A percentile compares a stretch with the other conserved stretches of the same genome.
phyloP scores from a whole-genome alignment of 2,329 filamentous ascomycete species.

The Sarocladiaceae sp. region DNA sequence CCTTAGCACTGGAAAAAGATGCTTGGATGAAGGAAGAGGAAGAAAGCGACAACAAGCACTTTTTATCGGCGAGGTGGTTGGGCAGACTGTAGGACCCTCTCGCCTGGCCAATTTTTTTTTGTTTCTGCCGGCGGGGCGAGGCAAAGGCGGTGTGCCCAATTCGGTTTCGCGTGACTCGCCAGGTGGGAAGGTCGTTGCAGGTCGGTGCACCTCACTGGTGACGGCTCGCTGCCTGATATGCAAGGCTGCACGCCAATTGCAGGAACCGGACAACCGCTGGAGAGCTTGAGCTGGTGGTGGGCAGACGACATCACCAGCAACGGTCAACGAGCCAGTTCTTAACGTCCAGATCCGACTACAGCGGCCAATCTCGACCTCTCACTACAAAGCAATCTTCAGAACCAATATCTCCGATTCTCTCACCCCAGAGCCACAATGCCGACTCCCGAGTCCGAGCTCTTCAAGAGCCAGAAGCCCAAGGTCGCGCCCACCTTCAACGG shows the following conservation, averaged over 20 bases:
- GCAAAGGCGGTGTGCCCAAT: constrained; percentile 26
- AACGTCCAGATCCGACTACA: neutral
- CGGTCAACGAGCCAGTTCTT: no score
- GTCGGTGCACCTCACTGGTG: neutral
- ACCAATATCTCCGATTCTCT: neutral
- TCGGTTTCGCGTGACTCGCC: neutral
- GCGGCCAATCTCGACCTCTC: neutral
- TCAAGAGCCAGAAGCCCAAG: constrained; percentile 77
- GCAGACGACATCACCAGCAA: constrained; percentile 1
- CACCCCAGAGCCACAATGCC: constrained; percentile 50
- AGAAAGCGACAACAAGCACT: constrained; percentile 10
- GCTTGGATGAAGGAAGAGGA: constrained; percentile 10
- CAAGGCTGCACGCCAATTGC: constrained; percentile 7
- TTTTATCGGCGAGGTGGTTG: constrained; percentile 15
- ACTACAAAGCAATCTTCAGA: neutral
- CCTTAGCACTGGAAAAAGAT: constrained; percentile 13
- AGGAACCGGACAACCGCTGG: neutral
- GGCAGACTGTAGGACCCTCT: constrained; percentile 9
- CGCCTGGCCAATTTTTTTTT: no score
- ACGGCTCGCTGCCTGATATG: constrained; percentile 8
- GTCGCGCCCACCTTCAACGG: constrained; percentile 80
- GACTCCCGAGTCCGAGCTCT: constrained; percentile 74
- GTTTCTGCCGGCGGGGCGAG: constrained; percentile 26
- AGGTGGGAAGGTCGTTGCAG: neutral
- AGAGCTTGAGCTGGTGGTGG: neutral